These are phyloP conservation scores for Rubus idaeus DNA, from an alignment of 306 rosid species.

Conservation along the genomic window DNA sequence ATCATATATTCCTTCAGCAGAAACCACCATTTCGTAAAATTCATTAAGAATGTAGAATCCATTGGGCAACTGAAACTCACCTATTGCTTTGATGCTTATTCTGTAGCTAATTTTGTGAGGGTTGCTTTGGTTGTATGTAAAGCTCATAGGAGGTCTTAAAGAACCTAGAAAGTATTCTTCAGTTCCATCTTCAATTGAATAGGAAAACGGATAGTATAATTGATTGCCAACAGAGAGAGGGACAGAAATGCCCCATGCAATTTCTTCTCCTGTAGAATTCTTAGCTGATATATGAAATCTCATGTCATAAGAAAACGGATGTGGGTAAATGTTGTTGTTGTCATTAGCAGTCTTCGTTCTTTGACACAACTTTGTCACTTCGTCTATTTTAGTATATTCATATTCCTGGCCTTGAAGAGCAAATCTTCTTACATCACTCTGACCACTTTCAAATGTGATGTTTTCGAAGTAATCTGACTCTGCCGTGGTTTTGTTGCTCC, in stretches of 20 bases:
- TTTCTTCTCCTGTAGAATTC: slow-evolving; percentile 15
- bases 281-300: slow-evolving; percentile 34
- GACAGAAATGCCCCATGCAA: slow-evolving; percentile 29
- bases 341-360: slow-evolving; percentile 7
- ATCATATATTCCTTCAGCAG: slow-evolving; percentile 61
- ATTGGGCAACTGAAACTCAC: neutral
- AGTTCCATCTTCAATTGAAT: neutral
- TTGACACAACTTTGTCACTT: slow-evolving; percentile 36
- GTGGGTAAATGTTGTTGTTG: slow-evolving; percentile 25
- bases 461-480: slow-evolving; percentile 38
- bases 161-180: neutral
- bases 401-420: slow-evolving; percentile 29
- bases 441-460: slow-evolving; percentile 32
- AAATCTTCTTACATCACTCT: neutral
- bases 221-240: slow-evolving; percentile 42
- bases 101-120: neutral
- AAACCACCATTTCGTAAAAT: slow-evolving; percentile 11
- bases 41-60: neutral
- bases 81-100: neutral
- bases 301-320: slow-evolving; percentile 35
- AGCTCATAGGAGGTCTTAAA: neutral
- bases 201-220: neutral
- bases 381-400: slow-evolving; percentile 40
- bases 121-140: neutral
- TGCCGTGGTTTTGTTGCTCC: slow-evolving; percentile 42